Conservation (phyloP, 805 yeast species). For the Barnettozyma wickerhamii region DNA sequence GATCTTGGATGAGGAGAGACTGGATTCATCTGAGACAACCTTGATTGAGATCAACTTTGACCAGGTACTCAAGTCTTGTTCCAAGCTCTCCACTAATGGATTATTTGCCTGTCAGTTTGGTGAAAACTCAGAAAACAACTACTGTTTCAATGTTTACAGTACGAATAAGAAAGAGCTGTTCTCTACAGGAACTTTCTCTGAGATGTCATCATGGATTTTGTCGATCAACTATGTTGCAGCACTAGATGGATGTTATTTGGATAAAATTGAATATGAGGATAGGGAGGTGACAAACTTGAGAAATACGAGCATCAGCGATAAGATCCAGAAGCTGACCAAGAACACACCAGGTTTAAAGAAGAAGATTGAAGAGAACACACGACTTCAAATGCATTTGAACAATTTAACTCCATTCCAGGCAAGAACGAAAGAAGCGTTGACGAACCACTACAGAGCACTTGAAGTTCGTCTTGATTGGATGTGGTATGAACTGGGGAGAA, state of each 20-base stretch:
- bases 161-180: slow-evolving; percentile 36
- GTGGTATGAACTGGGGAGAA: slow-evolving; percentile 48
- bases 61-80: slow-evolving; percentile 25
- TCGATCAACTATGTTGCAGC: slow-evolving; percentile 51
- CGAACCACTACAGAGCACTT: slow-evolving; percentile 40
- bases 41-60: slow-evolving; percentile 28
- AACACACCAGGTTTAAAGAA: slow-evolving; percentile 31
- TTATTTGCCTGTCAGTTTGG: slow-evolving; percentile 34
- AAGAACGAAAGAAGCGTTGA: slow-evolving; percentile 47
- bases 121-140: slow-evolving; percentile 9
- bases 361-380: slow-evolving; percentile 35
- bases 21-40: slow-evolving; percentile 24
- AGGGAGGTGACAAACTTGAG: slow-evolving; percentile 26
- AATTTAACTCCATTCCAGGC: slow-evolving; percentile 51
- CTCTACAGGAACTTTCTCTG: slow-evolving; percentile 39
- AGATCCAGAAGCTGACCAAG: slow-evolving; percentile 30
- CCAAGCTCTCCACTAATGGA: slow-evolving; percentile 33
- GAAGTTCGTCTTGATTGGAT: slow-evolving; percentile 54
- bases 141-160: slow-evolving; percentile 37
- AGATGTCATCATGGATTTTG: slow-evolving; percentile 55
- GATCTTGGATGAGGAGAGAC: slow-evolving; percentile 18
- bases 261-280: slow-evolving; percentile 6
- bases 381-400: slow-evolving; percentile 34
- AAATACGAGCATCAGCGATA: slow-evolving; percentile 27
- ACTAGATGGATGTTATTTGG: slow-evolving; percentile 35